Base-by-base conservation (phyloP, 257 asterid species). In the Solanum dulcamara region DNA sequence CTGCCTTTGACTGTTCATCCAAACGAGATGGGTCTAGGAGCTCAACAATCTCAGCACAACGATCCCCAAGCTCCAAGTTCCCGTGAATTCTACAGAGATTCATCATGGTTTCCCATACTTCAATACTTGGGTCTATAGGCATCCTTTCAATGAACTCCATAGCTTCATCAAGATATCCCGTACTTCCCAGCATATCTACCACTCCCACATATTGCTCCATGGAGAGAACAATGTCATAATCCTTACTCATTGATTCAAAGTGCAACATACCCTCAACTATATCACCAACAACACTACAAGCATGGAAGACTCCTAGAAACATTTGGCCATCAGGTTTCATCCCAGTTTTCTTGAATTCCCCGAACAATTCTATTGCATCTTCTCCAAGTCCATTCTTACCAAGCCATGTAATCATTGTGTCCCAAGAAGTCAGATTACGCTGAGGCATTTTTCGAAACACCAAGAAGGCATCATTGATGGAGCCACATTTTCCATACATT, bases 381-480 rank as follows among this genome's bases (percentile, higher is more conserved):
- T 96, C 98, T 60, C 94, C 94, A 44, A 74, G 85, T 22, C 91
- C 95, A 88, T 90, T 93, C 91, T 91, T 89, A 55, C 94, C 96
- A 85, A 93, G 93, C 91, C 96, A 87, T 60, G 92, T 84, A 84
- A 94, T 91, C 94, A 96, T 91, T n/a, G 87, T 88, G 85, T 96
- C 99, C 99, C 99, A 96, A 81, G 99, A 90, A 4, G 97, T 91
- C 70, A 96, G 86, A 87, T 94, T 93, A 6, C 93, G 93, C 14
- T 75, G 66, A 1, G 88, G 92, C 98, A 94, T 94, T 68, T 87
- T 80, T 80, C 91, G 90, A 62, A 94, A 96, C 55, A 93, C 93
- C 18, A 75, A 75, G 68, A 92, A 91, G 18, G 98, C 97, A 80
- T 94, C 95, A 6, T 66, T 89, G 91, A 91, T 83, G 85, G 98